Percentiles rank a stretch among this genome's conserved stretches.
Conservation (phyloP, 2,329 filamentous ascomycete species). For the Ophiocordyceps camponoti-rufipedis region DNA sequence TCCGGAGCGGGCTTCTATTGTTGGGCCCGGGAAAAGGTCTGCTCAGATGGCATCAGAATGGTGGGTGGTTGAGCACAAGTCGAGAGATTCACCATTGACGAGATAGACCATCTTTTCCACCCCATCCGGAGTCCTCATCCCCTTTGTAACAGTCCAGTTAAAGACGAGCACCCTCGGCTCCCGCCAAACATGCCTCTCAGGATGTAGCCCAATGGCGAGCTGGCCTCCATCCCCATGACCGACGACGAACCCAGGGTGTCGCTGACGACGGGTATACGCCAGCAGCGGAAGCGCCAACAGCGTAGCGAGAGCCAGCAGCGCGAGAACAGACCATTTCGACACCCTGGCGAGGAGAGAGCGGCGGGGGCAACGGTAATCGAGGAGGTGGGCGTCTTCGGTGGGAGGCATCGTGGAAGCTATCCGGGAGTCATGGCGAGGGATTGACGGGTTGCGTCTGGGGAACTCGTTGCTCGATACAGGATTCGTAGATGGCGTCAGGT, state of each 20-base stretch:
- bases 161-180: slow-evolving; percentile 4
- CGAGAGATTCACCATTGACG: slow-evolving; percentile 6
- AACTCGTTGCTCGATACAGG: too few relatives aligned
- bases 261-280: background rate
- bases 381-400: background rate
- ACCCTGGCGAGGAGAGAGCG: background rate
- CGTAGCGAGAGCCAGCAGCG: background rate
- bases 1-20: slow-evolving; percentile 51
- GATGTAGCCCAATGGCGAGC: slow-evolving; percentile 5
- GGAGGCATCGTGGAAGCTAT: too few relatives aligned
- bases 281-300: slow-evolving; percentile 2
- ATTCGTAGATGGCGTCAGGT: too few relatives aligned
- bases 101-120: slow-evolving; percentile 10
- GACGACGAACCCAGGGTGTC: background rate
- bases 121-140: slow-evolving; percentile 5
- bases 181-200: slow-evolving; percentile 3
- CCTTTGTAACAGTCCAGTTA: slow-evolving; percentile 7
- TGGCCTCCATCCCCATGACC: background rate
- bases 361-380: background rate
- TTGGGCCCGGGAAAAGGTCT: slow-evolving; percentile 45
- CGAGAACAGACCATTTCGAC: slow-evolving; percentile 1
- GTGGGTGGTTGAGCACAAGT: background rate
- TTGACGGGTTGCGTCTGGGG: too few relatives aligned
- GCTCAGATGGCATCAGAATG: slow-evolving; percentile 4
- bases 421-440: too few relatives aligned